Conservation (phyloP, 495 filamentous ascomycete genomes). For the Tuber magnatum region DNA sequence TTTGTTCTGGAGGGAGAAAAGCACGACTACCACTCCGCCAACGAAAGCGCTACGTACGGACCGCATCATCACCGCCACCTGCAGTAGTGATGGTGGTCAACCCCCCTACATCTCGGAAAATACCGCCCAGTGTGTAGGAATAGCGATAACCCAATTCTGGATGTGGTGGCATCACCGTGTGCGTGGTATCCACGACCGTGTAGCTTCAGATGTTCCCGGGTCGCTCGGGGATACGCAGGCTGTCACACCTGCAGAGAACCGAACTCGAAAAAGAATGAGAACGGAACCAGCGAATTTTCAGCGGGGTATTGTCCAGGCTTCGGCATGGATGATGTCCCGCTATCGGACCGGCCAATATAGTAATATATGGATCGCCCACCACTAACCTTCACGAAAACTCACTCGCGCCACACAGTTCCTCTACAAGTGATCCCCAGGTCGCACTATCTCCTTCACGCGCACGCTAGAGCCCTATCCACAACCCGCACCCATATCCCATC, state of each 20-base stretch:
- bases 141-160: background rate
- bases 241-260: background rate
- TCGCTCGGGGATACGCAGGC: background rate
- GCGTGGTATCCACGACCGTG: background rate
- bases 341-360: background rate
- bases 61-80: no score
- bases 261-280: background rate
- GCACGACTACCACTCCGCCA: background rate
- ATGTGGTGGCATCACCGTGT: background rate
- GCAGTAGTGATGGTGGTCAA: background rate
- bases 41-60: background rate
- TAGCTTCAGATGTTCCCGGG: background rate
- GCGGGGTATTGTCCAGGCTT: background rate
- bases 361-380: background rate
- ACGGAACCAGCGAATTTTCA: background rate
- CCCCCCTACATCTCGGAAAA: background rate
- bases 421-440: background rate
- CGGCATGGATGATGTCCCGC: background rate
- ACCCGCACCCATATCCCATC: background rate
- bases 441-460: no score
- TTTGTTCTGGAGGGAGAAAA: background rate
- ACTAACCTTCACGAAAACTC: constrained; percentile 1
- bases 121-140: background rate
- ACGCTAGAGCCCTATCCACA: no score
- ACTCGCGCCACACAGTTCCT: background rate